Evolutionary conservation across 2,329 filamentous ascomycete species (phyloP).

Genomic region (Escovopsis sp.): DNA sequence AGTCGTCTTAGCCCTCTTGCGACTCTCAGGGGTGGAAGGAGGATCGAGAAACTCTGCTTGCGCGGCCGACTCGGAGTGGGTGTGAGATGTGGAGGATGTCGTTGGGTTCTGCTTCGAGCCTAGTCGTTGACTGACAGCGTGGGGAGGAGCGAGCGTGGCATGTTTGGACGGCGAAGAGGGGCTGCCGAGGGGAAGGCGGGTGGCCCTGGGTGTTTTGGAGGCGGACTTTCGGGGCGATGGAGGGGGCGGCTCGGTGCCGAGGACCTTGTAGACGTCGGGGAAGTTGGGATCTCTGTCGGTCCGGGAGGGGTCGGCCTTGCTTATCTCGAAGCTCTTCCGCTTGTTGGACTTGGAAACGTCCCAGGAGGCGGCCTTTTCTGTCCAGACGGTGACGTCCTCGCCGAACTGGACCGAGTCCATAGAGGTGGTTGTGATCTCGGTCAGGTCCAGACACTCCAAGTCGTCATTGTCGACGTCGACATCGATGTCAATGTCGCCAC

Average conservation of each 20-base stretch:
- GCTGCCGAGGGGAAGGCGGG: not conserved
- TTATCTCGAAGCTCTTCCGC: conserved; percentile 35
- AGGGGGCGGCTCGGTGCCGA: conserved; percentile 24
- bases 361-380: conserved; percentile 24
- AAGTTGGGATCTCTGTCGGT: conserved; percentile 29
- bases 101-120: no score
- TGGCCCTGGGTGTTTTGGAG: not conserved
- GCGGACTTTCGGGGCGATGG: conserved; percentile 18
- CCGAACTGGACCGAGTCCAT: conserved; percentile 21
- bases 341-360: conserved; percentile 31
- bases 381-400: conserved; percentile 26
- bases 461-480: conserved; percentile 21
- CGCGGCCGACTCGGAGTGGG: conserved; percentile 1
- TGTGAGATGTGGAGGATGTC: no score
- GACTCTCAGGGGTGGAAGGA: conserved; percentile 1
- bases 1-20: conserved; percentile 4
- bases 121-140: no score
- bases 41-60: conserved; percentile 1
- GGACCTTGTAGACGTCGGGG: conserved; percentile 36
- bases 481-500: no score
- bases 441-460: conserved; percentile 26
- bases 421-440: conserved; percentile 19
- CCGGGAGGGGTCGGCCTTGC: conserved; percentile 12
- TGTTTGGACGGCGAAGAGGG: conserved; percentile 4
- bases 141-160: no score